phyloP scores from a whole-genome alignment of 78 protist genomes.

The Tieghemostelium lacteum region DNA sequence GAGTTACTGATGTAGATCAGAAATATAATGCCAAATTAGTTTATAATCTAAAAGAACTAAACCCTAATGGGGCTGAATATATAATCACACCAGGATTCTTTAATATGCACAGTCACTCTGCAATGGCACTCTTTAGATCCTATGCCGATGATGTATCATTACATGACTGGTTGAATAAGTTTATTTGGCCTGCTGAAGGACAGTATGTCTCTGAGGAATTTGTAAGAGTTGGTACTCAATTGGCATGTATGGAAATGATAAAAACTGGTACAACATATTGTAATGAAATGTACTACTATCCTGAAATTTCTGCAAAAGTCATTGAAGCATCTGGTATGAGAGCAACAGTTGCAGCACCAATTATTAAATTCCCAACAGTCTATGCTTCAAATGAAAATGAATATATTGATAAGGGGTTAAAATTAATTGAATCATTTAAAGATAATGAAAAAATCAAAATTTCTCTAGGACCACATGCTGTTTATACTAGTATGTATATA shows the following conservation, averaged over 20 bases:
- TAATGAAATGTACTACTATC: constrained; percentile 86
- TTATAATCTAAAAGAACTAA: constrained; percentile 12
- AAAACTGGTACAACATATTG: constrained; percentile 83
- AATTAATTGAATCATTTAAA: constrained; percentile 33
- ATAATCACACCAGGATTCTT: constrained; percentile 79
- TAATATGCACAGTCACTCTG: constrained; percentile 81
- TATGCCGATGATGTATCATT: constrained; percentile 76
- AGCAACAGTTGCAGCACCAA: constrained; percentile 61
- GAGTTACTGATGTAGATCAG: constrained; percentile 4
- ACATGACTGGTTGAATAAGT: constrained; percentile 56
- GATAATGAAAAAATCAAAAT: constrained; percentile 22
- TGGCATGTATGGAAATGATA: constrained; percentile 86
- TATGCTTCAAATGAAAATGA: constrained; percentile 50
- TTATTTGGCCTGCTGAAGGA: constrained; percentile 87
- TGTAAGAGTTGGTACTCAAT: constrained; percentile 66
- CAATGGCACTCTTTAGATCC: constrained; percentile 78
- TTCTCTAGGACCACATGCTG: constrained; percentile 74
- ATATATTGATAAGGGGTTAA: constrained; percentile 57
- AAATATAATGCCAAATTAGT: constrained; percentile 41
- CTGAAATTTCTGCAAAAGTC: constrained; percentile 73
- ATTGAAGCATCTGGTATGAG: constrained; percentile 55
- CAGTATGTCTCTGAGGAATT: constrained; percentile 50
- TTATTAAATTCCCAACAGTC: constrained; percentile 75
- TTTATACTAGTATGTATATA: constrained; percentile 25
- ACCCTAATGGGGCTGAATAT: constrained; percentile 7